A percentile compares a stretch with the other conserved stretches of the same genome.
phyloP scores from a whole-genome alignment of 768 basidiomycete species.

The Amyloporia xantha region DNA sequence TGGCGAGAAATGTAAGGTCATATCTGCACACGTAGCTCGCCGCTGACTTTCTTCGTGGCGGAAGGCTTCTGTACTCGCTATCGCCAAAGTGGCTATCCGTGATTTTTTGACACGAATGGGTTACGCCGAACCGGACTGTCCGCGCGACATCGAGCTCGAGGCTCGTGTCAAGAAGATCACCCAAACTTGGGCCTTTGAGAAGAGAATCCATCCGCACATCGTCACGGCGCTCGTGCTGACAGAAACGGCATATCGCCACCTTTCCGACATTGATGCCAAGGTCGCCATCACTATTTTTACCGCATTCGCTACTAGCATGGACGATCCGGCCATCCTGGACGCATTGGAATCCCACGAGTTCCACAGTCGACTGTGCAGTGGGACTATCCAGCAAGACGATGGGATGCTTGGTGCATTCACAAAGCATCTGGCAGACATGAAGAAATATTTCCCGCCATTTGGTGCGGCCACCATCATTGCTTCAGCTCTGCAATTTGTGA shows the following conservation, averaged over 20 bases:
- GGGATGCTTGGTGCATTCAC: slow-evolving; percentile 18
- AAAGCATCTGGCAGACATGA: slow-evolving; percentile 24
- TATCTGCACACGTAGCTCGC: no score
- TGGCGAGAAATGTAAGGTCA: no score
- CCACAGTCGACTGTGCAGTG: background rate
- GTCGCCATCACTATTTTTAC: slow-evolving; percentile 1
- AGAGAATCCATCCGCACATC: background rate
- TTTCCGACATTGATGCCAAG: slow-evolving; percentile 2
- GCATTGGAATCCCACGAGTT: background rate
- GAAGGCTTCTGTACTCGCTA: no score
- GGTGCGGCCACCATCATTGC: slow-evolving; percentile 30
- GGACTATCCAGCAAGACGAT: background rate
- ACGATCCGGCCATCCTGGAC: slow-evolving; percentile 1
- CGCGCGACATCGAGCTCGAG: slow-evolving; percentile 2
- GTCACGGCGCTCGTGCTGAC: slow-evolving; percentile 1
- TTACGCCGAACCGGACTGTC: background rate
- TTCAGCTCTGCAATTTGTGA: slow-evolving; percentile 30
- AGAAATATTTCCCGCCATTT: slow-evolving; percentile 23
- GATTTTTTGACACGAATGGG: background rate
- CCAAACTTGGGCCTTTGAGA: slow-evolving; percentile 3
- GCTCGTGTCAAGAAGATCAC: background rate
- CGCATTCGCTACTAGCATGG: background rate
- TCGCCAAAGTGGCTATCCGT: background rate
- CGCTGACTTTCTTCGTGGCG: no score
- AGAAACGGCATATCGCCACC: background rate